A percentile compares a stretch with the other conserved stretches of the same genome.
Evolutionary conservation across 2,329 filamentous ascomycete species (phyloP).

Genomic region (Botrytis squamosa): DNA sequence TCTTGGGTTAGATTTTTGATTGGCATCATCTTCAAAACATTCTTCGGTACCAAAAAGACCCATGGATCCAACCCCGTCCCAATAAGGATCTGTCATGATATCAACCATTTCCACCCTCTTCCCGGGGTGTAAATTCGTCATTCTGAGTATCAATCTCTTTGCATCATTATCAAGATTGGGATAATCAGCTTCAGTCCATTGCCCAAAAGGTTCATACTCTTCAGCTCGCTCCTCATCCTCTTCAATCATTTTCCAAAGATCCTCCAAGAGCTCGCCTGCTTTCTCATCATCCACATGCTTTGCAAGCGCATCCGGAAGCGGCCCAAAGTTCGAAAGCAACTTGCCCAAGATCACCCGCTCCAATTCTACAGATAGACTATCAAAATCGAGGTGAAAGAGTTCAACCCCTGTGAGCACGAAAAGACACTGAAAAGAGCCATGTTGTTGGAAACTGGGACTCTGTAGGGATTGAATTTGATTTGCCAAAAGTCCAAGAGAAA

Average conservation of each 20-base stretch:
- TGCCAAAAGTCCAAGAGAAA: constrained; percentile 26
- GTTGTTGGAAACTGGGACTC: constrained; percentile 5
- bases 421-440: constrained; percentile 28
- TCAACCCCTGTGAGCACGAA: constrained; percentile 35
- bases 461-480: constrained; percentile 17
- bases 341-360: constrained; percentile 36
- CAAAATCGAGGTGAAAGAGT: constrained; percentile 34
- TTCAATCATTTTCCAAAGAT: constrained; percentile 19
- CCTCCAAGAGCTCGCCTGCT: constrained; percentile 31
- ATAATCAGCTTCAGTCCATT: constrained; percentile 36
- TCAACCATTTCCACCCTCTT: constrained; percentile 32
- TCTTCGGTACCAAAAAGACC: constrained; percentile 10
- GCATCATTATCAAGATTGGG: constrained; percentile 37
- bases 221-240: constrained; percentile 27
- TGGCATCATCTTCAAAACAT: not conserved
- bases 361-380: constrained; percentile 30
- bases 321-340: constrained; percentile 37
- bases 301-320: constrained; percentile 35
- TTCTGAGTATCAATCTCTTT: constrained; percentile 37
- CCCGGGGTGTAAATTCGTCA: constrained; percentile 37
- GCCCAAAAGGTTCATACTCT: constrained; percentile 30
- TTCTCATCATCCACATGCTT: constrained; percentile 33
- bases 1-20: not conserved
- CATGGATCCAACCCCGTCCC: constrained; percentile 14
- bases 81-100: constrained; percentile 24